Base-by-base conservation (phyloP, 305 asterid species). In the Fraxinus angustifolia region DNA sequence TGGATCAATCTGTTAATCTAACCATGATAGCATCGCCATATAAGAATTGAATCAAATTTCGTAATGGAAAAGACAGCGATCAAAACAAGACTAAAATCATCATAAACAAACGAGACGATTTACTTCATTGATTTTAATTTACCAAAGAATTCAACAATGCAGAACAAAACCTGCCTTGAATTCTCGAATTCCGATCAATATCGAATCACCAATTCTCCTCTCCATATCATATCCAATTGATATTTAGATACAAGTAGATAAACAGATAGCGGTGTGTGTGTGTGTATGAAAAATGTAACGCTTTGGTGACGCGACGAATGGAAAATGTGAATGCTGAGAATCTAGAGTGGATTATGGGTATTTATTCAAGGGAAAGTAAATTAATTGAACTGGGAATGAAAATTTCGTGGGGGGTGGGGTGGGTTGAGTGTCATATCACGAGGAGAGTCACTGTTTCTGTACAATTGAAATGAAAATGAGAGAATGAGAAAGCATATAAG, bases 401-500 rank as follows among this genome's bases (percentile, higher is more conserved):
- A 83, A 82, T 82, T 76, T 88, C 88, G 93, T 81, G 82, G 91
- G 91, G 90, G 85, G 4, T 0, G 73, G 17, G 35, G 0, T 1
- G 65, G 40, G 21, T 91, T 88, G 88, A 83, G 87, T 86, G 88
- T 87, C 88, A 90, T 89, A 91, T 93, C 91, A 91, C 93, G 94
- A 91, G 94, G 89, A 35, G 82, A 75, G 77, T 73, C 76, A 73
- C 80, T 86, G 80, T 81, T 78, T 38, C 3, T 53, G 80, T 33
- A 62, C 67, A 77, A 31, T 14, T 76, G 5, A 70, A 42, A 42
- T 28, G 26, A 28, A 71, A 17, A 75, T 33, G 77, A 78, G 21
- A 71, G 48, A 73, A 58, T 68, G 73, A 74, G 62, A 28, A 4
- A 4, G 45, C 8, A 8, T 26, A 38, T 2, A 81, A 53, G 81